Evolutionary conservation across 225 moss, liverwort and hornwort species (phyloP), one percentile per base, ranked within the genome.

Genomic region (Pseudoscleropodium purum): DNA sequence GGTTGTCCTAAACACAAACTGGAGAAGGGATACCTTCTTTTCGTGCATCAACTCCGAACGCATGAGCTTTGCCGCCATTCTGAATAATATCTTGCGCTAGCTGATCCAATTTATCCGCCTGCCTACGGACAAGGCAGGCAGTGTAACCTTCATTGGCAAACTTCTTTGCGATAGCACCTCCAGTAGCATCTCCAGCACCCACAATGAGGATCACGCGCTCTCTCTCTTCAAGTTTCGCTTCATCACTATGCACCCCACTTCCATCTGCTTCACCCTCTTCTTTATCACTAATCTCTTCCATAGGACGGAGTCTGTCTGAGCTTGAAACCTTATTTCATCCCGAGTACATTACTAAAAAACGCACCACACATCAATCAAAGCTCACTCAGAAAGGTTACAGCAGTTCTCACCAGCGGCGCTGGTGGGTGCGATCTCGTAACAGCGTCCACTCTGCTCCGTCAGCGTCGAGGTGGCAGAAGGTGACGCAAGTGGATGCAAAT

Each of bases 151-250:
- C 96, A 73, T 70, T 89, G 54, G 95, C 94, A 90, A 96, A 96
- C 72, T 91, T 93, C 90, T 93, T 95, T 18, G 96, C 95, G 62
- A 95, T 81, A 47, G 94, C 95, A 67, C 94, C 94, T 83, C 96
- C 96, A 39, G 94, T 94, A 9, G 93, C 96, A 87, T 94, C 93
- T 73, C 96, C 96, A 80, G 96, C 96, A 37, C 96, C 96, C 57
- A 96, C 88, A n/a, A 96, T 93, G 62, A 96, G 91, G 73, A 94
- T 93, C 87, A 94, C 96, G 30, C 54, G 90, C 85, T 87, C 91
- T 75, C 90, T 90, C n/a, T 59, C 89, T 61, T 57, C 54, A n/a
- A 34, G n/a, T 77, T 63, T 75, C 29, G 82, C 67, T 83, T 83
- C 89, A 20, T 25, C 34, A 24, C 82, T 77, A 75, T 85, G 89